Conservation (phyloP, 2,329 filamentous ascomycete genomes). For the Alternaria triticimaculans region DNA sequence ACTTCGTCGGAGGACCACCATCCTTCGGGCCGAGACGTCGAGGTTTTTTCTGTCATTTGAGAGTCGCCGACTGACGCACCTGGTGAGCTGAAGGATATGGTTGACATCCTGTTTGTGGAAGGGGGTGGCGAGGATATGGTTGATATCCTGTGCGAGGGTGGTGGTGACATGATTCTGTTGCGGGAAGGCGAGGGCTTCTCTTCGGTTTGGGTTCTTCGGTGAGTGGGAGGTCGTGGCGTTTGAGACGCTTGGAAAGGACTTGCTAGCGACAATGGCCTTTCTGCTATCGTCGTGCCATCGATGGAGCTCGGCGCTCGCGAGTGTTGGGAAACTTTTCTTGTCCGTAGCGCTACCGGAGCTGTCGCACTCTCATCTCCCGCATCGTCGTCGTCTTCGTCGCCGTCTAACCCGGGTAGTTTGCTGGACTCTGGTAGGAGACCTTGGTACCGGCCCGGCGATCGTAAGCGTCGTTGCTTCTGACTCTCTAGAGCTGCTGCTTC, state of each 20-base stretch:
- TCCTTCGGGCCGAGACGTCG: slow-evolving; percentile 45
- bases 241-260: slow-evolving; percentile 10
- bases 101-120: slow-evolving; percentile 16
- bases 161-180: slow-evolving; percentile 31
- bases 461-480: slow-evolving; percentile 32
- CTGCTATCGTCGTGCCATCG: slow-evolving; percentile 9
- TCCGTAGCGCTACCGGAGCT: slow-evolving; percentile 23
- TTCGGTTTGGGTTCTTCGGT: slow-evolving; percentile 7
- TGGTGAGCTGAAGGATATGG: slow-evolving; percentile 25
- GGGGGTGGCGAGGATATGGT: background rate
- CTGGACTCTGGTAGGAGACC: slow-evolving; percentile 35
- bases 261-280: slow-evolving; percentile 8
- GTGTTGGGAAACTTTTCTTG: slow-evolving; percentile 31
- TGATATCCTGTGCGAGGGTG: slow-evolving; percentile 22
- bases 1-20: slow-evolving; percentile 51
- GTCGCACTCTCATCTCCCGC: slow-evolving; percentile 37
- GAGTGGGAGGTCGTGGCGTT: slow-evolving; percentile 6
- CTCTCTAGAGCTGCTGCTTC: slow-evolving; percentile 2
- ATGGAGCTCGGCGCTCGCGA: slow-evolving; percentile 16
- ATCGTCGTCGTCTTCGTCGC: slow-evolving; percentile 28
- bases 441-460: slow-evolving; percentile 38
- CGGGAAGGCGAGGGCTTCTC: slow-evolving; percentile 25
- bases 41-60: slow-evolving; percentile 38
- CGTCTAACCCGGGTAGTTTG: slow-evolving; percentile 25
- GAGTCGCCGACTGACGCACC: slow-evolving; percentile 31